phyloP scores from a whole-genome alignment of 192 early-diverging fungal species.

The Entomortierella lignicola region DNA sequence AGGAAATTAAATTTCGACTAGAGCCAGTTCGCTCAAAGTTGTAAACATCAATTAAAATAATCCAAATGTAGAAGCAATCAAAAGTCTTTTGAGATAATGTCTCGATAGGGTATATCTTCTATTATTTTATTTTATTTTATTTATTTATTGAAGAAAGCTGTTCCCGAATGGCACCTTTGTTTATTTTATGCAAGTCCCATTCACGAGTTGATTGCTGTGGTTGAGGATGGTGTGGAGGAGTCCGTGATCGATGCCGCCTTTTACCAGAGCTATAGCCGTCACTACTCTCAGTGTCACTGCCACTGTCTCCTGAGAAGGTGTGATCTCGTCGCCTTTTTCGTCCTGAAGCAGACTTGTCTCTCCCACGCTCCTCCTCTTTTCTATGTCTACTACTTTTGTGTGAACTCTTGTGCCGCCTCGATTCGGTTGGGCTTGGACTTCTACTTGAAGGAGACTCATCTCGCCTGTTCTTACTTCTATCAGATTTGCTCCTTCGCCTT shows the following conservation, averaged over 20 bases:
- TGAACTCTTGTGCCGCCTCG: slow-evolving; percentile 3
- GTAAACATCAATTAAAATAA: slow-evolving; percentile 27
- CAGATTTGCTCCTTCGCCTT: neutral
- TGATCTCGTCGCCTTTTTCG: neutral
- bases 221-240: neutral
- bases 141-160: slow-evolving; percentile 1
- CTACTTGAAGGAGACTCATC: neutral
- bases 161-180: slow-evolving; percentile 16
- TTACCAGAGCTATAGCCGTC: slow-evolving; percentile 1
- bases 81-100: too few species aligned
- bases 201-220: slow-evolving; percentile 10
- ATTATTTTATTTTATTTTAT: neutral
- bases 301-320: neutral
- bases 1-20: slow-evolving; percentile 90
- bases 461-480: neutral
- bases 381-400: slow-evolving; percentile 3
- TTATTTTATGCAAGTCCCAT: slow-evolving; percentile 46
- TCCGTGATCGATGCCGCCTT: too few species aligned
- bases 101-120: too few species aligned
- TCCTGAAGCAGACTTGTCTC: neutral
- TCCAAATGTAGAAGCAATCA: too few species aligned
- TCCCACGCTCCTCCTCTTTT: neutral
- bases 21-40: slow-evolving; percentile 82
- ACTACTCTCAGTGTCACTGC: neutral
- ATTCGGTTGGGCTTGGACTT: slow-evolving; percentile 6